Evolutionary conservation across 306 rosid species (phyloP).

Genomic region (Castanopsis chinensis): DNA sequence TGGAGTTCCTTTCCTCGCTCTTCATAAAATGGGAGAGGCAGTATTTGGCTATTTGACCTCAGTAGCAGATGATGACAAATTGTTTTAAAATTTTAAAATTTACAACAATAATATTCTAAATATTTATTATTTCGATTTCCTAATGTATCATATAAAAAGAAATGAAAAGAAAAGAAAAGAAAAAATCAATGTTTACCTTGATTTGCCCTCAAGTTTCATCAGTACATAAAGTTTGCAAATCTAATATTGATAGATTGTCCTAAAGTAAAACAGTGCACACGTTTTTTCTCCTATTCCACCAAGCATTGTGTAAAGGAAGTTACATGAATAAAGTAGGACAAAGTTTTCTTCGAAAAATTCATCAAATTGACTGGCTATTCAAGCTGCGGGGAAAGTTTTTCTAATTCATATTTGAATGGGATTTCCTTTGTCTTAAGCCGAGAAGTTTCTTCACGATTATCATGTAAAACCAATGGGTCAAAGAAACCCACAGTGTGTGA

Average conservation of each 20-base stretch:
- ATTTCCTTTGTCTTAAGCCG: background rate
- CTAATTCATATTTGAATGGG: background rate
- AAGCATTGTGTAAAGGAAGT: background rate
- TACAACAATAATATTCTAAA: background rate
- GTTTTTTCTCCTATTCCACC: background rate
- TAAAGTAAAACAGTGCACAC: background rate
- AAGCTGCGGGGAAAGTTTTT: background rate
- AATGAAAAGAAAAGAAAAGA: background rate
- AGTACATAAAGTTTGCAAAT: background rate
- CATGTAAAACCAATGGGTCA: conserved; percentile 8
- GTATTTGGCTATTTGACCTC: background rate
- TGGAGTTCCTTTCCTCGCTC: no score
- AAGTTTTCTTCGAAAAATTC: background rate
- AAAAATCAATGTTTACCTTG: background rate
- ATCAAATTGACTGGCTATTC: conserved; percentile 11
- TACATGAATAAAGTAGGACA: background rate
- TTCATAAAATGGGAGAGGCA: background rate
- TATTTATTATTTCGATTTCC: background rate
- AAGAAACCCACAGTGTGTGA: background rate
- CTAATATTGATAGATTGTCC: background rate
- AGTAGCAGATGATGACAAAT: background rate
- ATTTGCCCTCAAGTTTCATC: background rate
- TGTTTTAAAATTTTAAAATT: background rate
- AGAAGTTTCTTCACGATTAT: conserved; percentile 22
- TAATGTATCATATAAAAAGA: background rate